These are phyloP conservation scores for Tetradesmus obliquus DNA, from an alignment of 139 green algal species.

Conservation along the genomic window DNA sequence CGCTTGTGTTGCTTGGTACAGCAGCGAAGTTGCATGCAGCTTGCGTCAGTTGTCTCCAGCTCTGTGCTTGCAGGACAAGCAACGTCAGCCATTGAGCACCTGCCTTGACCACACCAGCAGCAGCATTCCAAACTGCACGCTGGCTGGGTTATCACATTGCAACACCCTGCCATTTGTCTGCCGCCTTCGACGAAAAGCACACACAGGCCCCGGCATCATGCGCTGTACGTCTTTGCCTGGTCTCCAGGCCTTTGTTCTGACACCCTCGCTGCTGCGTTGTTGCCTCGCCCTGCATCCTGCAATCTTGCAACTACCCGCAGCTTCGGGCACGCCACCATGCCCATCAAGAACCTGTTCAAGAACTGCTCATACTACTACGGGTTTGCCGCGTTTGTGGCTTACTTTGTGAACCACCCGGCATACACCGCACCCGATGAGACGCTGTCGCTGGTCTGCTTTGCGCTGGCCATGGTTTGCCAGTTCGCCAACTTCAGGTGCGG, in stretches of 20 bases:
- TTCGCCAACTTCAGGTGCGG: slow-evolving; percentile 78
- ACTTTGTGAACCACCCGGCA: slow-evolving; percentile 98
- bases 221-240: no score
- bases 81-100: no score
- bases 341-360: slow-evolving; percentile 94
- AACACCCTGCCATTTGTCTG: no score
- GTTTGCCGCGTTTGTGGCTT: slow-evolving; percentile 92
- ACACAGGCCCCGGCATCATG: no score
- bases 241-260: background rate
- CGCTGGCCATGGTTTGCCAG: slow-evolving; percentile 77
- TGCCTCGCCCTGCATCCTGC: background rate
- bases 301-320: slow-evolving; percentile 52
- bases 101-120: no score
- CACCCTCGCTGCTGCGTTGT: background rate
- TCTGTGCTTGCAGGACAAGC: no score
- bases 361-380: slow-evolving; percentile 99
- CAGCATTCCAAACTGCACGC: no score
- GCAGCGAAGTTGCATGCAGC: background rate
- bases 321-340: slow-evolving; percentile 97
- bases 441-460: slow-evolving; percentile 46
- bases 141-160: no score
- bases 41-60: no score
- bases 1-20: slow-evolving; percentile 5
- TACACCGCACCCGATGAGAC: slow-evolving; percentile 87
- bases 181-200: no score